Percentiles rank a stretch among this genome's conserved stretches.
These are phyloP conservation scores for Neurospora tetrasperma DNA, from an alignment of 495 filamentous ascomycete species.

Conservation along the genomic window DNA sequence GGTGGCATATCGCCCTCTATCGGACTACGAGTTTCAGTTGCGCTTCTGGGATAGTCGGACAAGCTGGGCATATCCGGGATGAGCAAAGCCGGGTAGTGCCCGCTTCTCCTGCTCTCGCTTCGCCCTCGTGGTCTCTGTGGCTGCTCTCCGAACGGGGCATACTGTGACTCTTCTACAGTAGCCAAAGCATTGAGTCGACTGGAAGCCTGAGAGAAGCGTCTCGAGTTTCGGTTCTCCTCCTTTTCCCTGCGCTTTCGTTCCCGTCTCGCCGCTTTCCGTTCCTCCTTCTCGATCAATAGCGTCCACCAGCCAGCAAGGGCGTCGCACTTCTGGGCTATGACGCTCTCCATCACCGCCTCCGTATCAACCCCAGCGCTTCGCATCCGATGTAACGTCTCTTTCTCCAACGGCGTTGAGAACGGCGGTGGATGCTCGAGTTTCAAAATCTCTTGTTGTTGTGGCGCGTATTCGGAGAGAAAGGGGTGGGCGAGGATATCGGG, in stretches of 20 bases:
- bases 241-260: conserved; percentile 79
- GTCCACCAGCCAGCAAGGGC: conserved; percentile 93
- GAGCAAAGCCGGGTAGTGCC: conserved; percentile 37
- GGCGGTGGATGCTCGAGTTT: conserved; percentile 74
- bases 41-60: conserved; percentile 37
- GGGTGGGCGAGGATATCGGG: conserved; percentile 83
- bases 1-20: conserved; percentile 41
- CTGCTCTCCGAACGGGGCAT: conserved; percentile 27
- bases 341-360: conserved; percentile 87
- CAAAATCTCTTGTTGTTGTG: conserved; percentile 82
- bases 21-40: conserved; percentile 26
- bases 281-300: conserved; percentile 88
- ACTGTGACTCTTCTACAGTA: conserved; percentile 52
- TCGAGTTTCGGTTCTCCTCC: conserved; percentile 72
- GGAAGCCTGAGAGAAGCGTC: conserved; percentile 77
- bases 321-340: conserved; percentile 82
- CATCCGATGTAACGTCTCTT: conserved; percentile 87
- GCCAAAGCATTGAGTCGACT: conserved; percentile 72
- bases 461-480: conserved; percentile 80
- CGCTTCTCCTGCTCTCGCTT: conserved; percentile 37
- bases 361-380: conserved; percentile 90
- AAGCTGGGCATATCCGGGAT: conserved; percentile 55
- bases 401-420: conserved; percentile 82
- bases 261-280: conserved; percentile 73
- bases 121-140: conserved; percentile 49